Evolutionary conservation across 1,284 basidiomycete species (phyloP).

Genomic region (Tylopilus sp.): DNA sequence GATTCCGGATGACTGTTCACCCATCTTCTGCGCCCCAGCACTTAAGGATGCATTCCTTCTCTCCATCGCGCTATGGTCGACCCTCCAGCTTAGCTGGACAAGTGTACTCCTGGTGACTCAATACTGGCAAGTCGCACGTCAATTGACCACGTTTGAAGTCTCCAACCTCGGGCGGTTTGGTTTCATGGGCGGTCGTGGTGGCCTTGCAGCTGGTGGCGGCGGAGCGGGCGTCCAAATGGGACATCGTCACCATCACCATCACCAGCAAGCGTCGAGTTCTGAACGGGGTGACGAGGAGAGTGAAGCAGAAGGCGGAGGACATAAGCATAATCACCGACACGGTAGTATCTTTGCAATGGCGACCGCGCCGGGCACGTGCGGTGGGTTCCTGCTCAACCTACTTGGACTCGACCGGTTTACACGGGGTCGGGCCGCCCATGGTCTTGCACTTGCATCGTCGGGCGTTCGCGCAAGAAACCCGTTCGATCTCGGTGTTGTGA

Average conservation of each 20-base stretch:
- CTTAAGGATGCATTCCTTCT: conserved; percentile 89
- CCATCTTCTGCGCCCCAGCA: conserved; percentile 73
- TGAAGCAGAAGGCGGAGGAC: conserved; percentile 60
- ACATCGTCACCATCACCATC: conserved; percentile 62
- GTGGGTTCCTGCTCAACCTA: conserved; percentile 85
- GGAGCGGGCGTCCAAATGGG: conserved; percentile 83
- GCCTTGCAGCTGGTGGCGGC: conserved; percentile 94
- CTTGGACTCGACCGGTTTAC: conserved; percentile 96
- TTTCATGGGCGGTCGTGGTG: conserved; percentile 96
- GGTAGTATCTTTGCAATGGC: conserved; percentile 48
- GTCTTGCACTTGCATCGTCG: conserved; percentile 64
- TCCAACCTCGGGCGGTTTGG: conserved; percentile 95
- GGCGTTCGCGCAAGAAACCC: conserved; percentile 75
- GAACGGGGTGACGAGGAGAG: conserved; percentile 67
- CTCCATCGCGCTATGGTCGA: conserved; percentile 85
- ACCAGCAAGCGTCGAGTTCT: conserved; percentile 45
- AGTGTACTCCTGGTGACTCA: conserved; percentile 88
- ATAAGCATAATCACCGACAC: conserved; percentile 51
- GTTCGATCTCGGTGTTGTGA: conserved; percentile 87
- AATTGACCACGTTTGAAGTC: conserved; percentile 98
- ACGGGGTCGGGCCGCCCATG: conserved; percentile 87
- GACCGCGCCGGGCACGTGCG: conserved; percentile 46
- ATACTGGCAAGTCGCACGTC: conserved; percentile 91
- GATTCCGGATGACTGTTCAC: conserved; percentile 75
- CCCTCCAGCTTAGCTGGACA: conserved; percentile 95